Evolutionary conservation across 2,329 filamentous ascomycete species (phyloP), one percentile per base, ranked within the genome.

Genomic region (Diaporthe caulivora): DNA sequence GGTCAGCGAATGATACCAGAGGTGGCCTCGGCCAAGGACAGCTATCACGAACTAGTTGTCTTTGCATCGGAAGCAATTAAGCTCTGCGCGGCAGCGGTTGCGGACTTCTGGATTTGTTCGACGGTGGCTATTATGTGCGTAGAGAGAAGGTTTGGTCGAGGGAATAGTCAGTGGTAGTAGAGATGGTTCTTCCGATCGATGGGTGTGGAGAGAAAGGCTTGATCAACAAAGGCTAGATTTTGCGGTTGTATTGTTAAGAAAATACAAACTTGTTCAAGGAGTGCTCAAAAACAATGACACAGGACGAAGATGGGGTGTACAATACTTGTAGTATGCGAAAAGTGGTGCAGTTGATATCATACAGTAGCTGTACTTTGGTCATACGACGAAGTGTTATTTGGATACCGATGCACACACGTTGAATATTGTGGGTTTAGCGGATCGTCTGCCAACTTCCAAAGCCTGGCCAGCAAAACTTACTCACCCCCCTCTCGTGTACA

Each of bases 271-370:
- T 17, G 34, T 26, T 31, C 18, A 15, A 13, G 40, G 15, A 31
- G 3, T 40, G 40, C 11, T 24, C 9, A 31, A 26, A 34, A 34
- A 49, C 18, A 57, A 2, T 7, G 29, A 17, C 26, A 49, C 42
- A 47, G 26, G 58, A 17, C 40, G 34, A 34, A 34, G 34, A 34
- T 47, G 58, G 11, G 7, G 9, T 24, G 26, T 18, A 6, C 31
- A 47, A 7, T 44, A 49, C 29, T 64, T 64, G 58, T 64, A 47
- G 42, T 26, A 49, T 49, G 42, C 10, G 58, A 70, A 70, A 70
- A 70, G 68, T 70, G 68, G 68, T 70, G 54, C 68, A 58, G 40
- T 70, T 70, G 54, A 60, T 70, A 70, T 70, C 68, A 70, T 70
- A 70, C 68, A 70, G 68, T 70, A 70, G 29, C 21, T 29, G 21